Evolutionary conservation across 805 yeast species (phyloP), one percentile per base, ranked within the genome.

Genomic region (Zygoascus flipseniorum): DNA sequence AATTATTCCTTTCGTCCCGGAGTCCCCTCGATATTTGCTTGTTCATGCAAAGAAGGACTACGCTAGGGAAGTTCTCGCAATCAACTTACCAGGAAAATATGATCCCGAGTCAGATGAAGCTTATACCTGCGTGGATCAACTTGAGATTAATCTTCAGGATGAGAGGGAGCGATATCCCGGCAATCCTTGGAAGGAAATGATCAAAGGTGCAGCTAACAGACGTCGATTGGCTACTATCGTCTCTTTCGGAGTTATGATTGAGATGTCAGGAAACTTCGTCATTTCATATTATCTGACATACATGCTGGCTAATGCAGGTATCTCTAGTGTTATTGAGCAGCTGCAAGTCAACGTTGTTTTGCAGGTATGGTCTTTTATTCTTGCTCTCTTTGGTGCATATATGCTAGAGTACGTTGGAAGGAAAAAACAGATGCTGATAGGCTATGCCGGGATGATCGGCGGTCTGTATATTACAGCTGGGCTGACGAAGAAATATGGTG

Each of bases 11-110:
- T 57, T 70, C 53, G 56, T 69, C 31, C 96, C 97, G 0, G 96
- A 88, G 64, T 79, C 88, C 45, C 96, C 96, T 0, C 73, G 96
- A 55, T 89, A 75, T 67, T 83, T 77, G 62, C 88, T 89, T 11
- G 45, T 31, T 8, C 43, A 42, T 16, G 50, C 26, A 13, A 51
- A 51, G 35, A 18, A 11, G 11, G 31, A 47, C 13, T n/a, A 47
- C 31, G 54, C 51, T 8, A 31, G 20, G 23, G 47, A 37, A 13
- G 37, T 51, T 23, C 31, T 51, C 13, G 46, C 47, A 8, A 48
- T 48, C 28, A 39, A 39, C 39, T 41, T 47, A 9, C 20, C 48
- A 32, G 69, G 66, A n/a, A 53, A 55, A 26, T 32, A 37, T 8
- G 47, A 23, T 43, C 45, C 49, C 23, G 47, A 53, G 13, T 39